Base-by-base conservation (phyloP, 805 yeast species). In the Suhomyces kilbournensis region DNA sequence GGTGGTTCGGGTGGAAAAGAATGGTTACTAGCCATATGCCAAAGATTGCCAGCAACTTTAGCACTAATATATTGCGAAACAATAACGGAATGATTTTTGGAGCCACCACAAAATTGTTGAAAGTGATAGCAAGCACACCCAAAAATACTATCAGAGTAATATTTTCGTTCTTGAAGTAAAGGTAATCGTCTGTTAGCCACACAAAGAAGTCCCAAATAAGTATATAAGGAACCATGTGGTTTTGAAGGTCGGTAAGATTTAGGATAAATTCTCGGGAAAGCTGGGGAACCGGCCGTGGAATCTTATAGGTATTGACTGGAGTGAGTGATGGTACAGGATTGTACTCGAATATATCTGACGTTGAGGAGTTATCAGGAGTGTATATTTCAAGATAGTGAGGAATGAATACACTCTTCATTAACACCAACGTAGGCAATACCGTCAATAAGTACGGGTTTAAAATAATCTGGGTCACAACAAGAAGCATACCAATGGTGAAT, bases 211-310 rank as follows among this genome's bases (percentile, higher is more conserved):
- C 93, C 77, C 84, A 90, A 0, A 75, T 68, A 10, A 71, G 65
- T 8, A 86, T 84, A 64, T 85, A 89, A 12, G 84, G 61, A 28
- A 84, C 63, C 89, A 88, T 85, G 61, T 84, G 86, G 64, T 90
- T 90, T 63, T 90, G 97, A 53, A 90, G 72, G 70, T 90, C 97
- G 1, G 96, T 88, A 60, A 88, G 72, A 64, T 90, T 90, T 52
- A 90, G 64, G 19, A 86, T 68, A 63, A 90, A 90, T 64, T 90
- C 96, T 51, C 88, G 75, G 30, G 92, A 84, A 47, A 88, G 75
- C 65, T 90, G 90, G 4, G 92, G 87, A 7, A 85, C 88, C 0
- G 96, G 94, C 54, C 80, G 81, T 2, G 90, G 88, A 2, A 78
- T 61, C 32, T 71, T 77, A 23, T 81, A 75, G 10, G 73, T 71